These are phyloP conservation scores for Raphanus raphanistrum DNA, from an alignment of 345 rosid genomes.

Conservation along the genomic window DNA sequence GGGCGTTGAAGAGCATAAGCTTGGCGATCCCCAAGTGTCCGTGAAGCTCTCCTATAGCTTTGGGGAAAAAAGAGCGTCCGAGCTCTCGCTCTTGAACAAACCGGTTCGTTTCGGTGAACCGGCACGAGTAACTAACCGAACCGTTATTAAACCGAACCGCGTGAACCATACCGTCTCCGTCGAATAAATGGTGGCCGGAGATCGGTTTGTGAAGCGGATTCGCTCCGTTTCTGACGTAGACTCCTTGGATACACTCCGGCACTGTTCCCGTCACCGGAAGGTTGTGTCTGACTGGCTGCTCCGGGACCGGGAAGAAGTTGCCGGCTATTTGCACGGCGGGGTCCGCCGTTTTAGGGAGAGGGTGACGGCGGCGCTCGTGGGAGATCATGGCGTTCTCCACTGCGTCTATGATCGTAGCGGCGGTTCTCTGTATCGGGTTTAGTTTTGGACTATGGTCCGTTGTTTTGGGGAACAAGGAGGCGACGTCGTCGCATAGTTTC, in stretches of 20 bases:
- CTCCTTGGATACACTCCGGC: conserved; percentile 66
- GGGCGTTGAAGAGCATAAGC: conserved; percentile 66
- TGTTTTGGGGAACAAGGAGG: conserved; percentile 19
- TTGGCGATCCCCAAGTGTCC: conserved; percentile 85
- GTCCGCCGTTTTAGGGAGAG: conserved; percentile 71
- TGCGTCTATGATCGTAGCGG: conserved; percentile 57
- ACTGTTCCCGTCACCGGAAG: conserved; percentile 62
- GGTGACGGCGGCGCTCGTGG: conserved; percentile 49
- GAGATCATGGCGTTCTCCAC: conserved; percentile 57
- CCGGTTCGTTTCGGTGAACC: conserved; percentile 74
- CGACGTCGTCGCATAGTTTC: conserved; percentile 29
- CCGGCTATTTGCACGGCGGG: conserved; percentile 74
- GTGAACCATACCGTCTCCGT: conserved; percentile 92
- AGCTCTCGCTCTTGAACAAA: conserved; percentile 58
- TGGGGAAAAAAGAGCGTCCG: conserved; percentile 76
- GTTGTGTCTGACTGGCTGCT: conserved; percentile 51
- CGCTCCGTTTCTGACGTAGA: conserved; percentile 80
- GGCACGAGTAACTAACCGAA: conserved; percentile 65
- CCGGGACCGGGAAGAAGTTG: conserved; percentile 76
- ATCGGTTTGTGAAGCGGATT: conserved; percentile 77
- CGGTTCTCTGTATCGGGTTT: conserved; percentile 61
- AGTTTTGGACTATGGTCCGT: conserved; percentile 5
- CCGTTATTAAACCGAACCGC: conserved; percentile 56
- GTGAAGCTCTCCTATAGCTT: conserved; percentile 90
- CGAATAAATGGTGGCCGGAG: conserved; percentile 85